Evolutionary conservation across 2,329 filamentous ascomycete genomes (phyloP).

Genomic region (Pseudomassariella vexata): DNA sequence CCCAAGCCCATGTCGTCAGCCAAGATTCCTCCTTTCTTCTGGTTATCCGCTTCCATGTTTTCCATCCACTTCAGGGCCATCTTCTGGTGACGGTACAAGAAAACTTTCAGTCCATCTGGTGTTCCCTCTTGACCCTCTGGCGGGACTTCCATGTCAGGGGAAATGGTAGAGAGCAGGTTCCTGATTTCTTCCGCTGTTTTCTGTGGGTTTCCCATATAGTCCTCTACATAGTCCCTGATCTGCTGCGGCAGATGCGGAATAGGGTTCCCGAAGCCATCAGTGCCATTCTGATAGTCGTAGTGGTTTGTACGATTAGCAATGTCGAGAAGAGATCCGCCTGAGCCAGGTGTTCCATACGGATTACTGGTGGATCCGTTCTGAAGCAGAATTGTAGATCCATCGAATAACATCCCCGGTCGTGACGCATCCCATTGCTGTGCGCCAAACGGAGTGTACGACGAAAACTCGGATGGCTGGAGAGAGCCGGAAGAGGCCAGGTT

Average conservation of each 20-base stretch:
- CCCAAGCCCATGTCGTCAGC: constrained; percentile 81
- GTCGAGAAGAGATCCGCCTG: constrained; percentile 18
- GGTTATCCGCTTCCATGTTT: constrained; percentile 63
- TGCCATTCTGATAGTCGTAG: constrained; percentile 29
- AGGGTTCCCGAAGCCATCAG: constrained; percentile 30
- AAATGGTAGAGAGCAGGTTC: constrained; percentile 65
- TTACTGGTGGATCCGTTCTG: constrained; percentile 7
- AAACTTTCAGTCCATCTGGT: constrained; percentile 60
- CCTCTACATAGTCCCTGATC: constrained; percentile 26
- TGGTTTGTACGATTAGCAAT: constrained; percentile 32
- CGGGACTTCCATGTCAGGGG: constrained; percentile 62
- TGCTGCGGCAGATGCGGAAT: constrained; percentile 18
- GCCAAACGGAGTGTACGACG: too few species aligned
- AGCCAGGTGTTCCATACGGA: constrained; percentile 9
- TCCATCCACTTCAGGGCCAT: constrained; percentile 73
- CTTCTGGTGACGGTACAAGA: constrained; percentile 77
- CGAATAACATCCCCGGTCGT: constrained; percentile 3
- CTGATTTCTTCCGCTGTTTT: constrained; percentile 59
- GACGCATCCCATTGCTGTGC: too few species aligned
- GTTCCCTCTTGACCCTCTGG: constrained; percentile 60
- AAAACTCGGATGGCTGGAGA: background rate
- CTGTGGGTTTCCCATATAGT: constrained; percentile 30
- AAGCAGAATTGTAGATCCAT: constrained; percentile 5
- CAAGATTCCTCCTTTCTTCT: constrained; percentile 54
- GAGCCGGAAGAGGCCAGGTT: too few species aligned